A percentile compares a stretch with the other conserved stretches of the same genome.
These are phyloP conservation scores for Candida tammaniensis DNA, from an alignment of 805 yeast species.

Conservation along the genomic window DNA sequence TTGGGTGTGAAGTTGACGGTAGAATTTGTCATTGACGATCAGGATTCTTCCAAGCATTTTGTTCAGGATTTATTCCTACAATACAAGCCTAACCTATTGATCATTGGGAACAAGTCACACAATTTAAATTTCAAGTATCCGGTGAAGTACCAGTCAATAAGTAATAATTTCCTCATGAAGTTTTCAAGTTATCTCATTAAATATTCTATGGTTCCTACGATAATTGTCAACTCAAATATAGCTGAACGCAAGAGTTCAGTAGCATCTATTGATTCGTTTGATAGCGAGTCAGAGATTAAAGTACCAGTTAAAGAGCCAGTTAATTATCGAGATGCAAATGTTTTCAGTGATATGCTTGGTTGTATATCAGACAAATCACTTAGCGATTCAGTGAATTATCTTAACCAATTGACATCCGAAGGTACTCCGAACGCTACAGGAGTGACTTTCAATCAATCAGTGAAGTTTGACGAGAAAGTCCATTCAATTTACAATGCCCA, in stretches of 20 bases:
- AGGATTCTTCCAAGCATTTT: conserved; percentile 31
- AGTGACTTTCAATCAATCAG: conserved; percentile 15
- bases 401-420: no score
- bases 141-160: conserved; percentile 15
- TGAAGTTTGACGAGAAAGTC: conserved; percentile 27
- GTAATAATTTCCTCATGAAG: conserved; percentile 30
- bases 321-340: background rate
- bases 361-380: conserved; percentile 22
- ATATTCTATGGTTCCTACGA: conserved; percentile 38
- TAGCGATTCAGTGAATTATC: conserved; percentile 24
- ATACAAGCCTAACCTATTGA: conserved; percentile 38
- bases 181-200: conserved; percentile 36
- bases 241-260: background rate
- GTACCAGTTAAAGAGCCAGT: no score
- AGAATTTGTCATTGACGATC: conserved; percentile 31
- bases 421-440: conserved; percentile 11
- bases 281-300: no score
- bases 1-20: conserved; percentile 37
- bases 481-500: conserved; percentile 35
- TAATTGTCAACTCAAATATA: conserved; percentile 22
- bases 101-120: conserved; percentile 37
- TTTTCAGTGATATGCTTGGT: background rate
- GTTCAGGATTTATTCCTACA: conserved; percentile 35
- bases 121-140: conserved; percentile 44
- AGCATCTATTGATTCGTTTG: conserved; percentile 4